Conservation (phyloP, 371 early-diverging fungal genomes). For the Rhizopus microsporus region DNA sequence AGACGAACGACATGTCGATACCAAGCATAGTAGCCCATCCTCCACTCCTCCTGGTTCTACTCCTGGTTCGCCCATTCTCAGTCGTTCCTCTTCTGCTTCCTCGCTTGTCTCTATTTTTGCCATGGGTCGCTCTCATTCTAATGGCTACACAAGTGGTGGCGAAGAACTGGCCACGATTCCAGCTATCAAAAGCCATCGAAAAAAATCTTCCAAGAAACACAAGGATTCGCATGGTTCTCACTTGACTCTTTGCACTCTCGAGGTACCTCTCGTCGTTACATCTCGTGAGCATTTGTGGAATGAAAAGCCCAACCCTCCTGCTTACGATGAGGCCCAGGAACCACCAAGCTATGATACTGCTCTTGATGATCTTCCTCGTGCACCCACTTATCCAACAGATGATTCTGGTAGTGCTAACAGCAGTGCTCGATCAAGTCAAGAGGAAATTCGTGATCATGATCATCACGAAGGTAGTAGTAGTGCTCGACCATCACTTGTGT, state of each 20-base stretch:
- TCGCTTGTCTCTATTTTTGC: constrained; percentile 52
- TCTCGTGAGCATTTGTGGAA: constrained; percentile 46
- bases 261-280: constrained; percentile 46
- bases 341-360: constrained; percentile 43
- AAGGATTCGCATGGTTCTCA: constrained; percentile 17
- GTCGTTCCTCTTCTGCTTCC: constrained; percentile 44
- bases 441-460: background rate
- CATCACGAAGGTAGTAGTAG: background rate
- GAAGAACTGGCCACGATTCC: constrained; percentile 18
- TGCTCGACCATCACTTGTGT: background rate
- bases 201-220: constrained; percentile 5
- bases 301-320: constrained; percentile 30
- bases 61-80: constrained; percentile 35
- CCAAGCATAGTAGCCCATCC: constrained; percentile 7
- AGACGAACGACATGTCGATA: constrained; percentile 19
- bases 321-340: constrained; percentile 37
- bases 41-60: constrained; percentile 18
- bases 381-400: constrained; percentile 35
- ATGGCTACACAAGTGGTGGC: background rate
- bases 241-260: constrained; percentile 36
- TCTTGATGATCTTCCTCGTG: constrained; percentile 37
- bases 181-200: constrained; percentile 18
- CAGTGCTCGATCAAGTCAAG: background rate
- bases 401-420: background rate
- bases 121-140: constrained; percentile 30